Conservation (phyloP, 768 basidiomycete species). For the Artomyces pyxidatus region DNA sequence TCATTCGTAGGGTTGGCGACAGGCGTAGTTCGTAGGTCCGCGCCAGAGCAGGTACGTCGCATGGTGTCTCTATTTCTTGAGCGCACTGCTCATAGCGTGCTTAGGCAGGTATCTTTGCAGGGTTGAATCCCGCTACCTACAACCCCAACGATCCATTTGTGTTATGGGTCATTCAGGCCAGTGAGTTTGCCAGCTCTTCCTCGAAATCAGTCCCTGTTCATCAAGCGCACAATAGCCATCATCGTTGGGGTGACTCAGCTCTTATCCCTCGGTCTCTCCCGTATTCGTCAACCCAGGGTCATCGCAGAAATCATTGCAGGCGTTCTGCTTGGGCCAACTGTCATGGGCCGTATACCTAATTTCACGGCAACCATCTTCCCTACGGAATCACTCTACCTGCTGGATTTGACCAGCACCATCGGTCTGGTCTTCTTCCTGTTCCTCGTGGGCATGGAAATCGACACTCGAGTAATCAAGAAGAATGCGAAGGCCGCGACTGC, state of each 20-base stretch:
- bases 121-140: conserved; percentile 62
- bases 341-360: conserved; percentile 72
- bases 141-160: conserved; percentile 59
- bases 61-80: neutral
- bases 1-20: too few species aligned
- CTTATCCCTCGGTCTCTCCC: conserved; percentile 53
- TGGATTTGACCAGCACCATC: conserved; percentile 68
- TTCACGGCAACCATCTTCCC: conserved; percentile 44
- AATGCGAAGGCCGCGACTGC: conserved; percentile 50
- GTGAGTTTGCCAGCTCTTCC: conserved; percentile 30
- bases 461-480: conserved; percentile 56
- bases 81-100: neutral
- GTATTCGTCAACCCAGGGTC: conserved; percentile 83
- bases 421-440: conserved; percentile 76
- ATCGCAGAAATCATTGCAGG: conserved; percentile 92
- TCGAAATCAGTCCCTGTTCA: neutral
- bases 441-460: conserved; percentile 80
- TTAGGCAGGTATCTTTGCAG: conserved; percentile 72
- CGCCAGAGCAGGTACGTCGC: conserved; percentile 11
- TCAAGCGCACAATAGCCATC: conserved; percentile 39
- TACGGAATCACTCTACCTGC: conserved; percentile 37
- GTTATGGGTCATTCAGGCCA: conserved; percentile 70
- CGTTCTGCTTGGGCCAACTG: conserved; percentile 63
- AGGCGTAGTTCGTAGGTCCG: conserved; percentile 43
- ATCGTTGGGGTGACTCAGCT: conserved; percentile 76